These are phyloP conservation scores for Monascus ruber DNA, from an alignment of 2,329 filamentous ascomycete genomes.

Conservation along the genomic window DNA sequence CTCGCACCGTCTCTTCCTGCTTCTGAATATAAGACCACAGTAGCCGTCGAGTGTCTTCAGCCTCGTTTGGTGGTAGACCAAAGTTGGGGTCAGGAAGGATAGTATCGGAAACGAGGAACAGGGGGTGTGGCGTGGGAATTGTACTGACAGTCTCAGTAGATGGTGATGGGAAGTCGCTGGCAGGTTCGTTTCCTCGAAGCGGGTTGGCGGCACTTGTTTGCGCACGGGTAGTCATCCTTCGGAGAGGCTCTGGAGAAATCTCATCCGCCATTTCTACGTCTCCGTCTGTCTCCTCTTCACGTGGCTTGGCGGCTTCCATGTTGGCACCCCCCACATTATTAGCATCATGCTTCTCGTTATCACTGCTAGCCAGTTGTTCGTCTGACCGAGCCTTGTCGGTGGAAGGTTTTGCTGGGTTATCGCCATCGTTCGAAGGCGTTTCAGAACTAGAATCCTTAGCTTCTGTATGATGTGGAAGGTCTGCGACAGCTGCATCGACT, in stretches of 20 bases:
- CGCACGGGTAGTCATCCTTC: conserved; percentile 37
- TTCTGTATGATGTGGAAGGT: conserved; percentile 22
- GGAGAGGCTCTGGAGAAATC: conserved; percentile 29
- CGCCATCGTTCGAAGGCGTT: conserved; percentile 6
- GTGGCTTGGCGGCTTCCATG: conserved; percentile 3
- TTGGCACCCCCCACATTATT: conserved; percentile 1
- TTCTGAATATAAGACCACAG: conserved; percentile 54
- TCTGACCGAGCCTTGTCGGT: conserved; percentile 2
- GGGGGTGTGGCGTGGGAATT: conserved; percentile 39
- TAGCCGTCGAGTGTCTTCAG: conserved; percentile 50
- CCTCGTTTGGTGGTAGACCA: conserved; percentile 47
- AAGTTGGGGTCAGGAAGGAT: conserved; percentile 43
- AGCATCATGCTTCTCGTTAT: conserved; percentile 5
- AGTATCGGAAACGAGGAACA: conserved; percentile 44
- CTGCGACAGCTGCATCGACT: conserved; percentile 20
- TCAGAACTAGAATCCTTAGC: conserved; percentile 5
- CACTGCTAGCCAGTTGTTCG: conserved; percentile 4
- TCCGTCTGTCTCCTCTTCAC: conserved; percentile 14
- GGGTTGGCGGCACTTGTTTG: conserved; percentile 27
- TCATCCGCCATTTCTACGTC: conserved; percentile 24
- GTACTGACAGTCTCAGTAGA: conserved; percentile 20
- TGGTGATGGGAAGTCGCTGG: conserved; percentile 11
- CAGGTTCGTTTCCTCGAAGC: conserved; percentile 14
- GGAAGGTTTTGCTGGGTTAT: conserved; percentile 2
- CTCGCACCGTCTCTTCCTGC: conserved; percentile 52